A percentile compares a stretch with the other conserved stretches of the same genome.
Conservation (phyloP, 306 rosid genomes). For the Prunus armeniaca region DNA sequence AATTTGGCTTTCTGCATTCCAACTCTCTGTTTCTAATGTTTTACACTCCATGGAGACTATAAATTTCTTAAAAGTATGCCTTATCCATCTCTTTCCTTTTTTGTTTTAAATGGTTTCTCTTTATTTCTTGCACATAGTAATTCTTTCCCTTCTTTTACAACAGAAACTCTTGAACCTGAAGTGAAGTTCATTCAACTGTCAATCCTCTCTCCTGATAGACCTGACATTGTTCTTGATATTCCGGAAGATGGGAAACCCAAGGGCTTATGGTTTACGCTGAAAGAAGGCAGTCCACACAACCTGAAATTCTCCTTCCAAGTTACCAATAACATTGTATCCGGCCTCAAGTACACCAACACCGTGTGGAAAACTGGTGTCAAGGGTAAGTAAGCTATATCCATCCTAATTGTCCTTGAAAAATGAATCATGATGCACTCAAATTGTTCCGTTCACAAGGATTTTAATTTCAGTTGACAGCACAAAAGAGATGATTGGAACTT, state of each 20-base stretch:
- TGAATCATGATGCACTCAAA: background rate
- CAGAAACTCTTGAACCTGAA: conserved; percentile 50
- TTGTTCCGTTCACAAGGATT: background rate
- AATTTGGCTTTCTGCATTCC: background rate
- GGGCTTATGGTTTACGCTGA: conserved; percentile 49
- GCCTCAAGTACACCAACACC: conserved; percentile 58
- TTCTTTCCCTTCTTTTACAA: background rate
- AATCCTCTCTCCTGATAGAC: conserved; percentile 39
- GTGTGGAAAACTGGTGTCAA: conserved; percentile 52
- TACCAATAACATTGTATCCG: conserved; percentile 46
- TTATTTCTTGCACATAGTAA: background rate
- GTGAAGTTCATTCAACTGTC: conserved; percentile 46
- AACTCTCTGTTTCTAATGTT: background rate
- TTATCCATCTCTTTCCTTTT: background rate
- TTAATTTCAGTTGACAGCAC: conserved; percentile 40
- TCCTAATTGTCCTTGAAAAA: background rate
- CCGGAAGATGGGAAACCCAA: conserved; percentile 49
- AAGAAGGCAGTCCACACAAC: conserved; percentile 47
- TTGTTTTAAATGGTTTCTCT: background rate
- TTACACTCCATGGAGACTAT: background rate
- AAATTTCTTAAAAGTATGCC: background rate
- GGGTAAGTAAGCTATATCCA: conserved; percentile 21
- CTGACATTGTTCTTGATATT: conserved; percentile 50
- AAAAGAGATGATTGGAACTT: conserved; percentile 56
- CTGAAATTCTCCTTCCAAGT: conserved; percentile 45